Conservation (phyloP, 306 rosid genomes). For the Malus sieversii region DNA sequence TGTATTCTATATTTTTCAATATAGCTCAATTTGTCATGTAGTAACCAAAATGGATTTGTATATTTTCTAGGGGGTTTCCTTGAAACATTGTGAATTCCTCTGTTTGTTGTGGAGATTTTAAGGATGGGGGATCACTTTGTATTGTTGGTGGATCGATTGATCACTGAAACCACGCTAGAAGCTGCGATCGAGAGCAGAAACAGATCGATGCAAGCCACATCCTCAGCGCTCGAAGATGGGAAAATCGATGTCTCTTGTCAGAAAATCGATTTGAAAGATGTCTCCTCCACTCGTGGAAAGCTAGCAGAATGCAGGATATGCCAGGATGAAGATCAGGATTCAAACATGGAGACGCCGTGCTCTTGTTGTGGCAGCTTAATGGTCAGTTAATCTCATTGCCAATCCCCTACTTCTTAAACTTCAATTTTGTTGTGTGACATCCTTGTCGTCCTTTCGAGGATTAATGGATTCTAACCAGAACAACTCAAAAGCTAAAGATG, state of each 20-base stretch:
- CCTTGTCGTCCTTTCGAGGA: background rate
- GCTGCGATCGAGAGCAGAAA: slow-evolving; percentile 82
- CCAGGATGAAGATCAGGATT: slow-evolving; percentile 88
- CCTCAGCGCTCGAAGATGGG: slow-evolving; percentile 32
- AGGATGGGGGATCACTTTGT: slow-evolving; percentile 95
- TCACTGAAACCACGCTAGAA: slow-evolving; percentile 89
- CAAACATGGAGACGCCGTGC: slow-evolving; percentile 94
- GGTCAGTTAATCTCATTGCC: slow-evolving; percentile 32
- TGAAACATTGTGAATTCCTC: slow-evolving; percentile 2
- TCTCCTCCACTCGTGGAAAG: slow-evolving; percentile 32
- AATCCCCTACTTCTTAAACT: background rate
- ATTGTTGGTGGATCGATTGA: slow-evolving; percentile 79
- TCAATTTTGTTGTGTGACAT: background rate
- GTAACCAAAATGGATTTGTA: background rate
- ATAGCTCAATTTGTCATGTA: background rate
- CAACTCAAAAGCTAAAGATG: background rate
- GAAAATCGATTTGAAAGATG: slow-evolving; percentile 31
- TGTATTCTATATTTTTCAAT: background rate
- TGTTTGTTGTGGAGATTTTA: slow-evolving; percentile 10
- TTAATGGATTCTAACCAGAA: background rate
- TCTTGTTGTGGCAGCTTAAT: slow-evolving; percentile 93
- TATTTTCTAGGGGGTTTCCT: slow-evolving; percentile 16
- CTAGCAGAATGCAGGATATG: slow-evolving; percentile 86
- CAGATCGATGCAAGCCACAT: slow-evolving; percentile 48
- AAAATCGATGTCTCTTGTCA: slow-evolving; percentile 27